Evolutionary conservation across 2,329 filamentous ascomycete genomes (phyloP), one percentile per base, ranked within the genome.

Genomic region (Exophiala xenobiotica): DNA sequence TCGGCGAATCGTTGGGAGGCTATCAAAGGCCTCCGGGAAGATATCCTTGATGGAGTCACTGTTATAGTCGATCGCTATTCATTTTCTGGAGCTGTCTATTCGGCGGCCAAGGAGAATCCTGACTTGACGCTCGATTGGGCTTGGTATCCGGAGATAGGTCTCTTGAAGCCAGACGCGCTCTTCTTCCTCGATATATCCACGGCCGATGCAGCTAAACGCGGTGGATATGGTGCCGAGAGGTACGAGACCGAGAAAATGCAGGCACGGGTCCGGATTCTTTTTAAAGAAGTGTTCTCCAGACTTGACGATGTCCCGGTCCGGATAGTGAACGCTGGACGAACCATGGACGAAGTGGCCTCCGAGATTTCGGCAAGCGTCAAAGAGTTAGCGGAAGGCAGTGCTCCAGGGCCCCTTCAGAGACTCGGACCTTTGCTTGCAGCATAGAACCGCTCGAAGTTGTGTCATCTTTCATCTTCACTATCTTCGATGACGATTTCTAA

Each of bases 31-130:
- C 76, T 77, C 27, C 63, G 69, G 26, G 54, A 67, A 29, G 68
- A 74, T 46, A 74, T 96, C 4, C 71, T 75, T 1, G 68, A 75
- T 1, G 91, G 92, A 6, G 84, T 78, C 16, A 93, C 83, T 0
- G 78, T 99, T 24, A 76, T 99, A 31, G 85, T 92, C 60, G 93
- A 99, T 70, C 85, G 93, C 41, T 99, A 97, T 74, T 95, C 95
- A 68, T 92, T 96, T 74, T 93, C 88, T 16, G 93, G 93, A 47
- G 88, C 91, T 51, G 90, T 96, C 43, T 99, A 97, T 74, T 90
- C 86, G 19, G 89, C 90, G 0, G 92, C 93, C 3, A 97, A 97
- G 67, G 77, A 82, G 38, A 89, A 88, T 61, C 81, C 85, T 0
- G 69, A 75, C 1, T 78, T 96, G 9, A 74, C 79, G 0, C 75